Base-by-base conservation (phyloP, 192 early-diverging fungal genomes). In the Rhizophagus sp. region DNA sequence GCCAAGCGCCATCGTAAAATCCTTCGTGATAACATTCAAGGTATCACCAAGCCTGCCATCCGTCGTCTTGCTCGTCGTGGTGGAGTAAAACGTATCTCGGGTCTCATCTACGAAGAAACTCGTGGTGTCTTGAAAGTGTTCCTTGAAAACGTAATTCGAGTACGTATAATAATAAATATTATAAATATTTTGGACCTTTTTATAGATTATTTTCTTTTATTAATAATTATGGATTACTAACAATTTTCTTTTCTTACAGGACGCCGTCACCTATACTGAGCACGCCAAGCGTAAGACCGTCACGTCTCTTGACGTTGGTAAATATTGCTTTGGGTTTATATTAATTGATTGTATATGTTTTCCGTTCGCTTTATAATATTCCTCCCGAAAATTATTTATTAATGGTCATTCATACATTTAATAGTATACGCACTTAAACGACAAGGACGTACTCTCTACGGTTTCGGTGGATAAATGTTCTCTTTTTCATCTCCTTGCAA, bases 81-180 rank as follows among this genome's bases (percentile, higher is more conserved):
- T 69, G 97, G 97, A 90, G 97, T 99, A 84, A 99, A 99, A 94
- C 97, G 98, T 94, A 99, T 99, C 89, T 97, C 96, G 66, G 98
- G 97, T 79, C 94, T 84, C 78, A 98, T 97, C 88, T 99, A 99
- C 89, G 98, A 99, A 86, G 98, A 99, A 88, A 97, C 96, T 84
- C 96, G 98, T 85, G 91, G 90, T 82, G 98, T 98, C 76, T 92
- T 98, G 83, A 99, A 98, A 92, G 90, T 94, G 62, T 99, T 99
- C 88, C 94, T 99, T 81, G 97, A 97, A 88, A 97, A 97, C 86
- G 97, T 99, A 86, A 99, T 99, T 84, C 93, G 97, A 70, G 68
- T 70, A 47, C 6, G 68, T 41, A 57, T 47, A 70, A n/a, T 19
- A 3, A 19, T 41, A 27, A 24, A 33, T 34, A 33, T 17, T 67